phyloP scores from a whole-genome alignment of 495 filamentous ascomycete genomes.

The Cercophora newfieldiana region DNA sequence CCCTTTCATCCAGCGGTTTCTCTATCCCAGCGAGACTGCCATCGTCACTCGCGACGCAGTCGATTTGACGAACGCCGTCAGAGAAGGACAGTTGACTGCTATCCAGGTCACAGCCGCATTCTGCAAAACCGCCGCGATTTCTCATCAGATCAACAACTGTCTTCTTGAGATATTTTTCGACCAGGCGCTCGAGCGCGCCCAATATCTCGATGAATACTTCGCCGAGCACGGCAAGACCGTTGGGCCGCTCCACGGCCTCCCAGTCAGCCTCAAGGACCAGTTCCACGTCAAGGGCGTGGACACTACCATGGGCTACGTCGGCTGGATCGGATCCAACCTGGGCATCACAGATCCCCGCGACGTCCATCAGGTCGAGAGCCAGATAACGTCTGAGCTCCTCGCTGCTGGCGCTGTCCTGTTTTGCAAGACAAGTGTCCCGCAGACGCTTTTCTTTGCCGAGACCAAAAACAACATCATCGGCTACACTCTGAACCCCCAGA shows the following conservation, averaged over 20 bases:
- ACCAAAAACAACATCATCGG: constrained; percentile 67
- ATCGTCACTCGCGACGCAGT: constrained; percentile 39
- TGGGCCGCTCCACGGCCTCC: constrained; percentile 69
- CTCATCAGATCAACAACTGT: constrained; percentile 64
- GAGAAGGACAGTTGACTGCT: constrained; percentile 24
- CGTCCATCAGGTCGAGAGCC: constrained; percentile 50
- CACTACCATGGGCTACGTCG: constrained; percentile 39
- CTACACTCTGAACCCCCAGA: constrained; percentile 62
- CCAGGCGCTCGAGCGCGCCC: constrained; percentile 58
- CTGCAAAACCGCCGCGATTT: constrained; percentile 56
- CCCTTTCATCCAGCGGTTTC: constrained; percentile 36
- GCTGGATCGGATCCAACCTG: constrained; percentile 44
- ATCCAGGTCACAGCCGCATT: constrained; percentile 44
- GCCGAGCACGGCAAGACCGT: constrained; percentile 47
- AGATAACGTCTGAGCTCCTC: constrained; percentile 41
- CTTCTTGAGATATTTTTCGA: constrained; percentile 68
- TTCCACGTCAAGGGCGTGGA: constrained; percentile 63
- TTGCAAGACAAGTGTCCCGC: constrained; percentile 65
- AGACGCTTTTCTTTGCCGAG: constrained; percentile 54
- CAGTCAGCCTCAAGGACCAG: constrained; percentile 65
- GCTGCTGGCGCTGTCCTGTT: constrained; percentile 56
- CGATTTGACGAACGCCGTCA: constrained; percentile 26
- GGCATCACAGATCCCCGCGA: constrained; percentile 55
- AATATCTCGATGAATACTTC: constrained; percentile 55
- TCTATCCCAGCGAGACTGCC: constrained; percentile 20